phyloP scores from a whole-genome alignment of 441 rosid species.

The Sinapis alba region DNA sequence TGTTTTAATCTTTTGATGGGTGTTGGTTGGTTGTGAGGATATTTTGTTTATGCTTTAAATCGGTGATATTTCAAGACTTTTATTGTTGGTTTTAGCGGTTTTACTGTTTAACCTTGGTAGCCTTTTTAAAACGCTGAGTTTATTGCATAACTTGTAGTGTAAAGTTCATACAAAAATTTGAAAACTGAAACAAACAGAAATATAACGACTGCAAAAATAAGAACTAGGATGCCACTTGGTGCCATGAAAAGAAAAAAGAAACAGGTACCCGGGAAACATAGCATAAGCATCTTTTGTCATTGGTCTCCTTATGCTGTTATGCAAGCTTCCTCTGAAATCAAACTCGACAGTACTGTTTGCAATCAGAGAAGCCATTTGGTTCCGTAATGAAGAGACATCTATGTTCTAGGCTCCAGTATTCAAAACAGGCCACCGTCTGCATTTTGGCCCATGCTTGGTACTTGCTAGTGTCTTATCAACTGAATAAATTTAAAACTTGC shows the following conservation, averaged over 20 bases:
- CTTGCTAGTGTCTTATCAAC: too few species aligned
- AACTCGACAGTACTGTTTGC: too few species aligned
- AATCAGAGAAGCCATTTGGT: neutral
- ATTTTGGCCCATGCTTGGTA: neutral
- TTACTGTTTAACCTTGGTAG: neutral
- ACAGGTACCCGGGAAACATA: too few species aligned
- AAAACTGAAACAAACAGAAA: neutral
- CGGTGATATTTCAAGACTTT: neutral
- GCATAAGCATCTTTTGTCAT: too few species aligned
- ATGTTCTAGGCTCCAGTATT: neutral
- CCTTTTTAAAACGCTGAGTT: neutral
- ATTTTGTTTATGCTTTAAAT: neutral
- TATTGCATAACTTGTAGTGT: neutral
- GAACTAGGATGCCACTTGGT: neutral
- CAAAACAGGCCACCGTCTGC: too few species aligned
- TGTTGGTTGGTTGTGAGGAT: neutral
- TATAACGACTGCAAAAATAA: neutral
- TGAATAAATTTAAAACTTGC: too few species aligned
- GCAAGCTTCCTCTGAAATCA: too few species aligned
- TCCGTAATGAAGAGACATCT: neutral
- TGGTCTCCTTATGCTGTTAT: too few species aligned
- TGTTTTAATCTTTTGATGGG: neutral
- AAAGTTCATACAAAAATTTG: neutral
- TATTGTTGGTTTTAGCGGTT: neutral
- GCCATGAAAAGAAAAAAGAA: too few species aligned